Conservation (phyloP, 106 monocot species). For the Hemerocallis citrina region DNA sequence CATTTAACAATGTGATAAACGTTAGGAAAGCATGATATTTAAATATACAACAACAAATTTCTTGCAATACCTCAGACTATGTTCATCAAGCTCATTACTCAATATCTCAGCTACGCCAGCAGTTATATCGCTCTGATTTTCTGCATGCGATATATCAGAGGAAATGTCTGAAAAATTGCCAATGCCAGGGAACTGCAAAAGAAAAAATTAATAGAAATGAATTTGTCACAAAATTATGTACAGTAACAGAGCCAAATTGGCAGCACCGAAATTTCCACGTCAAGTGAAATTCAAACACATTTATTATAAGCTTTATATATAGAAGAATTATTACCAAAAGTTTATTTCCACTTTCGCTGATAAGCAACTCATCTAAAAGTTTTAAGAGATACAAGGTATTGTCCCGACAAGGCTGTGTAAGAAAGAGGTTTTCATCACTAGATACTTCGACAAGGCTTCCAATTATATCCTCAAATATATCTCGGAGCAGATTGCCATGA, state of each 20-base stretch:
- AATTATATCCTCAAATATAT: slow-evolving; percentile 82
- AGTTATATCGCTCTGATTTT: slow-evolving; percentile 43
- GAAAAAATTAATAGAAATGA: slow-evolving; percentile 1
- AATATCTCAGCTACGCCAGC: slow-evolving; percentile 53
- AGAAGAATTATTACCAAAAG: slow-evolving; percentile 43
- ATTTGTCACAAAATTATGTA: not conserved
- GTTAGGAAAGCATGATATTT: not conserved
- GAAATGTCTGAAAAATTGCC: slow-evolving; percentile 24
- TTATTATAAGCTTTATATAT: no score
- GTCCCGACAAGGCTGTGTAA: slow-evolving; percentile 91
- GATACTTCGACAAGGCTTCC: slow-evolving; percentile 52
- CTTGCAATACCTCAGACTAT: slow-evolving; percentile 41
- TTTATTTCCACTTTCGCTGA: slow-evolving; percentile 47
- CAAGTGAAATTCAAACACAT: slow-evolving; percentile 1
- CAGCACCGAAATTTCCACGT: not conserved
- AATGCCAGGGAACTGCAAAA: slow-evolving; percentile 56
- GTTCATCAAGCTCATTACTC: slow-evolving; percentile 41
- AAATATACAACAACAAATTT: not conserved
- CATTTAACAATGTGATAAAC: not conserved
- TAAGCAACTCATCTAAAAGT: slow-evolving; percentile 75
- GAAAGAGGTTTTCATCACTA: slow-evolving; percentile 60
- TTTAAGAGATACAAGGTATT: slow-evolving; percentile 82
- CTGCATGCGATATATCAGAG: slow-evolving; percentile 21
- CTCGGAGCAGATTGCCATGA: slow-evolving; percentile 32
- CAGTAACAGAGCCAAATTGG: not conserved